phyloP scores from a whole-genome alignment of 1,284 basidiomycete species.

The Entoloma clypeatum region DNA sequence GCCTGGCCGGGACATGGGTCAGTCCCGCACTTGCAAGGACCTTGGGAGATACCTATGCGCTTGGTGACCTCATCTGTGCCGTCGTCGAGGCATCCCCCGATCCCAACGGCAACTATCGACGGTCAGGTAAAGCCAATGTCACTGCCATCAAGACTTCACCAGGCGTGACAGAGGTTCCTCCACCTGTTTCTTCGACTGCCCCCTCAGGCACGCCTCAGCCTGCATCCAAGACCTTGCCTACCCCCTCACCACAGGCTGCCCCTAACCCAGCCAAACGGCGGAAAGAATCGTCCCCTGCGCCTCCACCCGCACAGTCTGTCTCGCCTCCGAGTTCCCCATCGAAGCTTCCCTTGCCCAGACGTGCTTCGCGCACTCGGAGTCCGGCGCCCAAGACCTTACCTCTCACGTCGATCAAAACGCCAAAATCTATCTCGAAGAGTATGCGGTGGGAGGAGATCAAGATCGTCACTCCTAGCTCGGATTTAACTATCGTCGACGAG shows the following conservation, averaged over 20 bases:
- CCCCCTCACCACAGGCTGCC: conserved; percentile 33
- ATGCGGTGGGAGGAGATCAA: conserved; percentile 37
- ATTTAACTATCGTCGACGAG: conserved; percentile 61
- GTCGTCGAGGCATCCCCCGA: conserved; percentile 79
- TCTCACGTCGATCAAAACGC: conserved; percentile 20
- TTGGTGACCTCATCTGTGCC: conserved; percentile 56
- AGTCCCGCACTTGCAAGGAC: conserved; percentile 68
- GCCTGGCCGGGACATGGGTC: conserved; percentile 92
- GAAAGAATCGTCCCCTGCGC: conserved; percentile 53
- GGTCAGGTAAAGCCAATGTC: conserved; percentile 45
- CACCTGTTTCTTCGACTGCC: conserved; percentile 26
- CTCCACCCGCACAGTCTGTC: conserved; percentile 31
- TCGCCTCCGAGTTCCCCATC: conserved; percentile 20
- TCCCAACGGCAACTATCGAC: conserved; percentile 71
- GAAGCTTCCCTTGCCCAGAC: conserved; percentile 29
- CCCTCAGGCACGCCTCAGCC: conserved; percentile 19
- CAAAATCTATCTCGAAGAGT: conserved; percentile 38
- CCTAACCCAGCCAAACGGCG: conserved; percentile 60
- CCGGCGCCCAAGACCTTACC: conserved; percentile 31
- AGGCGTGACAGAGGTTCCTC: conserved; percentile 25
- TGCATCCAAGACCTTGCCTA: conserved; percentile 29
- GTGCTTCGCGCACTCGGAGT: conserved; percentile 55
- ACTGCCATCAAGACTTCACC: conserved; percentile 30
- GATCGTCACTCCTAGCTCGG: conserved; percentile 46
- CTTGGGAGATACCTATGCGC: conserved; percentile 61